Conservation (phyloP, 2,329 filamentous ascomycete genomes). For the Paramyrothecium roridum region DNA sequence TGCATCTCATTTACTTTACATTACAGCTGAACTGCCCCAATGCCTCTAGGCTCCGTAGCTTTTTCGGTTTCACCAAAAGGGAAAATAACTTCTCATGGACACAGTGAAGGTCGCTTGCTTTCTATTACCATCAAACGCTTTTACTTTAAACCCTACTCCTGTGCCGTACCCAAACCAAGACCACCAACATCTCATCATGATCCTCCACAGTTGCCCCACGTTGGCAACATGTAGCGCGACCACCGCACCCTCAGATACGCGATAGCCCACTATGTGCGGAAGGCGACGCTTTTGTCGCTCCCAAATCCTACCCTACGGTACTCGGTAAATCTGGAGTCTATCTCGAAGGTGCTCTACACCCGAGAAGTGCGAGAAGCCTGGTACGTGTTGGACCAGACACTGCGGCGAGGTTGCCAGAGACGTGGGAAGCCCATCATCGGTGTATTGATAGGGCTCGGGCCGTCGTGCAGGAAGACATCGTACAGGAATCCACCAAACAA, state of each 20-base stretch:
- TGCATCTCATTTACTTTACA: not conserved
- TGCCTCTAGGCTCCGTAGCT: not conserved
- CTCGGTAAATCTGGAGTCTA: too few relatives aligned
- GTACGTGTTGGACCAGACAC: slow-evolving; percentile 34
- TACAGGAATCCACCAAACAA: slow-evolving; percentile 64
- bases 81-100: not conserved
- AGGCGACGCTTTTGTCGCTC: too few relatives aligned
- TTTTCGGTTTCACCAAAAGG: not conserved
- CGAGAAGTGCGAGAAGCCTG: slow-evolving; percentile 14
- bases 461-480: slow-evolving; percentile 66
- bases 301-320: too few relatives aligned
- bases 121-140: not conserved
- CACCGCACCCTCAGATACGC: too few relatives aligned
- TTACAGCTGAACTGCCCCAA: not conserved
- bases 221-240: too few relatives aligned
- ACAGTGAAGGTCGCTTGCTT: not conserved
- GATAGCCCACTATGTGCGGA: too few relatives aligned
- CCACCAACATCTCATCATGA: too few relatives aligned
- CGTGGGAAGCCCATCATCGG: slow-evolving; percentile 62
- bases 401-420: slow-evolving; percentile 32
- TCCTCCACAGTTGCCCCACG: too few relatives aligned
- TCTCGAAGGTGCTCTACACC: slow-evolving; percentile 9
- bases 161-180: too few relatives aligned
- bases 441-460: slow-evolving; percentile 67
- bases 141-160: not conserved